Conservation (phyloP, 352 stramenopile species). For the Thalassiosira exigua region DNA sequence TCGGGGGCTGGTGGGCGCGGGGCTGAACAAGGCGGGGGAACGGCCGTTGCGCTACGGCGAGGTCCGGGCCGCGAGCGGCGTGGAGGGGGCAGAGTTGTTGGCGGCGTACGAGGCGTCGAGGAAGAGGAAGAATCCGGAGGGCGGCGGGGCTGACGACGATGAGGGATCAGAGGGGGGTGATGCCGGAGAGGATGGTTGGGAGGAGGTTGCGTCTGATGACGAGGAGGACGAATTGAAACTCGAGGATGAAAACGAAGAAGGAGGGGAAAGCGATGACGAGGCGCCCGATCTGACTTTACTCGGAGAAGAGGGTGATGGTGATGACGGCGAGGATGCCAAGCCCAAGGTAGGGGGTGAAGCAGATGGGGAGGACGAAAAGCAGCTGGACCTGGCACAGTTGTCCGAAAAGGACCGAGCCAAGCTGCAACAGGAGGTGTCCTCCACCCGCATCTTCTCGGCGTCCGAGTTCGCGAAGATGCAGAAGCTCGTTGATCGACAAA, state of each 20-base stretch:
- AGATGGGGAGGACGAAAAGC: conserved; percentile 38
- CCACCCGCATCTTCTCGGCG: conserved; percentile 76
- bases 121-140: conserved; percentile 66
- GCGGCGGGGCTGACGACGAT: conserved; percentile 62
- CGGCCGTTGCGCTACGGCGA: conserved; percentile 88
- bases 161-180: conserved; percentile 56
- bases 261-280: conserved; percentile 72
- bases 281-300: conserved; percentile 57
- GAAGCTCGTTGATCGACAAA: conserved; percentile 79
- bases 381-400: conserved; percentile 75
- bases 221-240: conserved; percentile 44
- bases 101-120: conserved; percentile 85
- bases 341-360: conserved; percentile 18
- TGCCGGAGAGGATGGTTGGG: conserved; percentile 60
- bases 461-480: conserved; percentile 82
- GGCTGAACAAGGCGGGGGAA: conserved; percentile 89
- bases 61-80: conserved; percentile 89
- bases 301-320: conserved; percentile 40
- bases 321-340: conserved; percentile 11
- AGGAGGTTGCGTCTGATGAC: conserved; percentile 47
- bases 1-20: conserved; percentile 91
- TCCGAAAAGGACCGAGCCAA: conserved; percentile 88
- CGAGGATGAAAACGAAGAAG: conserved; percentile 34
- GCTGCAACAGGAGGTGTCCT: conserved; percentile 77
- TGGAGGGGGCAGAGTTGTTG: conserved; percentile 96